Percentiles rank a stretch among this genome's conserved stretches.
Evolutionary conservation across 495 filamentous ascomycete genomes (phyloP).

Genomic region (Hypoxylon lenormandii): DNA sequence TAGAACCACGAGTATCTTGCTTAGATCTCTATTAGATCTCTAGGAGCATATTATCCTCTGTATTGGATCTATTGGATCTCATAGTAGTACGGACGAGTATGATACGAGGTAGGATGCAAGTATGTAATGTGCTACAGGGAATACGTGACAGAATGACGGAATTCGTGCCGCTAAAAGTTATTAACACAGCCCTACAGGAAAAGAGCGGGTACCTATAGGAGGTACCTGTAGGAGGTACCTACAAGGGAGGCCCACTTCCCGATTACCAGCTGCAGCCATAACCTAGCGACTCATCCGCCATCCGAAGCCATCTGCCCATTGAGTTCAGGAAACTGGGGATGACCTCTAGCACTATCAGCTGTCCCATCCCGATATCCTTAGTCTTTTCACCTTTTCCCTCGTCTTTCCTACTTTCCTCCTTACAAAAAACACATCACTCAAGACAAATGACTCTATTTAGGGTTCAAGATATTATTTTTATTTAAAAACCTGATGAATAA

Average conservation of each 20-base stretch:
- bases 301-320: slow-evolving; percentile 5
- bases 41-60: too few species aligned
- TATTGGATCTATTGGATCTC: too few species aligned
- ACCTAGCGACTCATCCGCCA: background rate
- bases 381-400: slow-evolving; percentile 7
- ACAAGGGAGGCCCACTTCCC: slow-evolving; percentile 31
- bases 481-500: background rate
- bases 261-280: slow-evolving; percentile 23
- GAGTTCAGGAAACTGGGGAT: slow-evolving; percentile 24
- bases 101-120: too few species aligned
- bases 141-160: slow-evolving; percentile 13
- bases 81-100: background rate
- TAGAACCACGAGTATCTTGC: background rate
- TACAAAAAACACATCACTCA: background rate
- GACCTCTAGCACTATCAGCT: slow-evolving; percentile 42
- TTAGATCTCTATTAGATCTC: too few species aligned
- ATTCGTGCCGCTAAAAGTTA: background rate
- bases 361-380: background rate
- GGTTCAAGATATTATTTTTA: background rate
- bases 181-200: slow-evolving; percentile 39
- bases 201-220: background rate
- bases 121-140: background rate
- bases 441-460: slow-evolving; percentile 11
- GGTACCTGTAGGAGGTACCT: background rate
- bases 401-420: slow-evolving; percentile 6